Percentiles rank a stretch among this genome's conserved stretches.
These are phyloP conservation scores for Mucor saturninus DNA, from an alignment of 371 early-diverging fungal species.

Conservation along the genomic window DNA sequence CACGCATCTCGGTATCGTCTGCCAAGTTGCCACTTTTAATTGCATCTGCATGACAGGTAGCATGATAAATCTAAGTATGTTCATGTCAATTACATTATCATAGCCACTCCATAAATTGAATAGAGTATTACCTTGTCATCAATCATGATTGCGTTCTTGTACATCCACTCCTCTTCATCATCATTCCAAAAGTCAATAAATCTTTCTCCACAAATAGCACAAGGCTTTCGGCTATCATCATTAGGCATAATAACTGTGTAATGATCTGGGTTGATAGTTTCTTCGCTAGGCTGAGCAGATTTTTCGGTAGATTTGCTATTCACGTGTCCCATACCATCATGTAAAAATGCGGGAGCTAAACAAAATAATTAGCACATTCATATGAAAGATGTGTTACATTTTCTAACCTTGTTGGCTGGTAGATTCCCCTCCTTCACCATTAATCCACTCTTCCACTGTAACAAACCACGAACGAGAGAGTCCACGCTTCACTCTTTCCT, in stretches of 20 bases:
- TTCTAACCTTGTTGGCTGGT: constrained; percentile 53
- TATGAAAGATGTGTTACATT: not conserved
- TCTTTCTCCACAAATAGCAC: constrained; percentile 88
- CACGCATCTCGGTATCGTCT: constrained; percentile 22
- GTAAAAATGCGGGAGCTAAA: constrained; percentile 49
- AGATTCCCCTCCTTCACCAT: constrained; percentile 48
- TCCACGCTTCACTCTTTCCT: constrained; percentile 76
- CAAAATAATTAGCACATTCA: not conserved
- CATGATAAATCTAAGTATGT: constrained; percentile 62
- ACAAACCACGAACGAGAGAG: constrained; percentile 89
- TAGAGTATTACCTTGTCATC: constrained; percentile 60
- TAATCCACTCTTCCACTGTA: constrained; percentile 65
- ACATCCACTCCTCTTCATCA: constrained; percentile 90
- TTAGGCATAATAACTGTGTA: constrained; percentile 58
- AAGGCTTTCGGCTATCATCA: constrained; percentile 56
- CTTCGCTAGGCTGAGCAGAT: constrained; percentile 21
- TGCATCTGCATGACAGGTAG: constrained; percentile 70
- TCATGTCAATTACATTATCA: no score
- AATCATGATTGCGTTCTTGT: constrained; percentile 76
- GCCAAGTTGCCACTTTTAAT: constrained; percentile 33
- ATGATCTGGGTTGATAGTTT: constrained; percentile 31
- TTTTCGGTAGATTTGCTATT: constrained; percentile 21
- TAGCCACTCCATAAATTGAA: no score
- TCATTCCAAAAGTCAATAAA: constrained; percentile 88
- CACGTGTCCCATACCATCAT: constrained; percentile 29